A percentile compares a stretch with the other conserved stretches of the same genome.
Conservation (phyloP, 305 asterid genomes). For the Ilex paraguariensis region DNA sequence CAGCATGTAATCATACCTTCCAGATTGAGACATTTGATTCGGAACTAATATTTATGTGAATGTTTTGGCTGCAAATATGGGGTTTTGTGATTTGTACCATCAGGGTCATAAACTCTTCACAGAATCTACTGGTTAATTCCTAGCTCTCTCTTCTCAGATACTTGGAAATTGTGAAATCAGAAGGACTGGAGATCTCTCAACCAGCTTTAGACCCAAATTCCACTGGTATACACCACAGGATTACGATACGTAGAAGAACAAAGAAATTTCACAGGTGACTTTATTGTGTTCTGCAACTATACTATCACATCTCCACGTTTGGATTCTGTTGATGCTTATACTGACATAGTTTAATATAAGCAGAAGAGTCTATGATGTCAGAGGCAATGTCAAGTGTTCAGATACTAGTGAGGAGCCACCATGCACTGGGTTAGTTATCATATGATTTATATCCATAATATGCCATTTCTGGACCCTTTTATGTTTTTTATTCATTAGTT, state of each 20-base stretch:
- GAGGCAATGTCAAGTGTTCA: constrained; percentile 87
- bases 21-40: too few species aligned
- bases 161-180: constrained; percentile 69
- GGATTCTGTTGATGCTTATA: constrained; percentile 15
- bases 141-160: constrained; percentile 44
- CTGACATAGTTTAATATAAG: constrained; percentile 24
- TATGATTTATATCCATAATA: background rate
- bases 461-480: too few species aligned
- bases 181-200: constrained; percentile 95
- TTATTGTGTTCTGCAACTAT: constrained; percentile 11
- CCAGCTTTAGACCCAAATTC: constrained; percentile 99
- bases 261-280: constrained; percentile 75
- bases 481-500: too few species aligned
- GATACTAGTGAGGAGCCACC: constrained; percentile 94
- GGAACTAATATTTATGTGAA: too few species aligned
- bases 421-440: constrained; percentile 70
- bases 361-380: constrained; percentile 85
- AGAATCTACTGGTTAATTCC: background rate
- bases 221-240: constrained; percentile 95
- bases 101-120: too few species aligned
- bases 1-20: too few species aligned
- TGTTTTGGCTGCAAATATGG: too few species aligned
- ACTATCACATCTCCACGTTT: constrained; percentile 16
- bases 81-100: too few species aligned
- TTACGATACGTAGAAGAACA: constrained; percentile 74